These are phyloP conservation scores for Avena atlantica DNA, from an alignment of 176 grass and related monocot species.

Conservation along the genomic window DNA sequence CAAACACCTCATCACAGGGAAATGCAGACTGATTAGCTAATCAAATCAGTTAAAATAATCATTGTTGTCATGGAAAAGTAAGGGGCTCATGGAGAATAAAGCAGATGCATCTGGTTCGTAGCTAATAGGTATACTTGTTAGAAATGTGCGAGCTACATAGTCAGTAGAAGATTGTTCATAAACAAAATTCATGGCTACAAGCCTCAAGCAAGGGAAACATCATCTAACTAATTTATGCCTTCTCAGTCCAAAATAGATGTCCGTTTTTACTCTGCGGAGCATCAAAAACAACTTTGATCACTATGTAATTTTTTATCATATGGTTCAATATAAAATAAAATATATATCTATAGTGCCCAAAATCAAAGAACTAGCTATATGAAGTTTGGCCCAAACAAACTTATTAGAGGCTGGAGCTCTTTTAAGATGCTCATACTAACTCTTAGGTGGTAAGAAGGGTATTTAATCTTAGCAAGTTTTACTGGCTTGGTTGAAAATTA, in stretches of 20 bases:
- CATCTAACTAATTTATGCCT: background rate
- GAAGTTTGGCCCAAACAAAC: background rate
- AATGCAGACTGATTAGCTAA: background rate
- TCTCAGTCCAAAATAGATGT: background rate
- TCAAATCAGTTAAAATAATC: background rate
- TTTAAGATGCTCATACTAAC: background rate
- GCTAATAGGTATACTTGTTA: background rate
- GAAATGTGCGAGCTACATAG: background rate
- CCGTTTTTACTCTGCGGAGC: background rate
- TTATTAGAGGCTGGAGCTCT: background rate
- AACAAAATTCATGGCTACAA: background rate
- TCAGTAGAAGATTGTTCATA: too few relatives aligned
- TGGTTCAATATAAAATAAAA: background rate
- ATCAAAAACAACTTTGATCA: background rate
- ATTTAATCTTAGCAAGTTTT: background rate
- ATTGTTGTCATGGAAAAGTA: background rate
- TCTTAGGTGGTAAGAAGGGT: background rate
- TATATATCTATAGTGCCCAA: background rate
- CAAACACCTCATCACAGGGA: background rate
- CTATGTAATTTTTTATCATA: background rate
- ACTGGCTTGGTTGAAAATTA: background rate
- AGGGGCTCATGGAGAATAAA: background rate
- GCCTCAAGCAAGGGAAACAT: background rate
- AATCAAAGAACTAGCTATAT: background rate
- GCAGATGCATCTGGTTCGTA: background rate